These are phyloP conservation scores for Kazachstania bromeliacearum DNA, from an alignment of 805 yeast genomes.

Conservation along the genomic window DNA sequence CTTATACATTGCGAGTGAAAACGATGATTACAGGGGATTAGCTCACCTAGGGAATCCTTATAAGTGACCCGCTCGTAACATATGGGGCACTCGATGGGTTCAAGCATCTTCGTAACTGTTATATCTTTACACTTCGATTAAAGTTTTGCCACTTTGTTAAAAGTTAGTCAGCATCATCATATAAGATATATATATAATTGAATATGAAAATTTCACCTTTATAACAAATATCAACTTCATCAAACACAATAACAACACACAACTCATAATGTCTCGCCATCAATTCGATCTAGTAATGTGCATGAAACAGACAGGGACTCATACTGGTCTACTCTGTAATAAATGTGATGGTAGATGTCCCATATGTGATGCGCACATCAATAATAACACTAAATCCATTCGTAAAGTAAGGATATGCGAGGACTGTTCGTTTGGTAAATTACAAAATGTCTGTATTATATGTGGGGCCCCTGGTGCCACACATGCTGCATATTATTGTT, in stretches of 20 bases:
- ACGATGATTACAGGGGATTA: conserved; percentile 43
- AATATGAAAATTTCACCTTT: no score
- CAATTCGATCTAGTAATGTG: conserved; percentile 80
- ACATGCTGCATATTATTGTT: conserved; percentile 71
- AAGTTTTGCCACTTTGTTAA: background rate
- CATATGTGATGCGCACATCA: conserved; percentile 75
- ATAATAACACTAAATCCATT: conserved; percentile 40
- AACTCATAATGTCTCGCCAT: conserved; percentile 65
- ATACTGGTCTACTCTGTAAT: conserved; percentile 62
- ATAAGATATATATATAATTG: no score
- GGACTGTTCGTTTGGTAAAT: conserved; percentile 71
- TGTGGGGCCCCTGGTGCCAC: conserved; percentile 51
- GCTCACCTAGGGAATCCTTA: conserved; percentile 19
- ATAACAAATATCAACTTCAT: no score
- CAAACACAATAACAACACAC: background rate
- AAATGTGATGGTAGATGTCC: conserved; percentile 92
- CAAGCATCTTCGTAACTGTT: no score
- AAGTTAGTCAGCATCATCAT: no score
- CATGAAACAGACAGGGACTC: conserved; percentile 73
- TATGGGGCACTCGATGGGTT: conserved; percentile 45
- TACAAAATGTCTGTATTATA: conserved; percentile 58
- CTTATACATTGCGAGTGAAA: conserved; percentile 51
- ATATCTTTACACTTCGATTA: no score
- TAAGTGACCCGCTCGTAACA: conserved; percentile 39
- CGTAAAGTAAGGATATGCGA: conserved; percentile 63